Base-by-base conservation (phyloP, 2,329 filamentous ascomycete genomes). In the Neodidymelliopsis sp. region DNA sequence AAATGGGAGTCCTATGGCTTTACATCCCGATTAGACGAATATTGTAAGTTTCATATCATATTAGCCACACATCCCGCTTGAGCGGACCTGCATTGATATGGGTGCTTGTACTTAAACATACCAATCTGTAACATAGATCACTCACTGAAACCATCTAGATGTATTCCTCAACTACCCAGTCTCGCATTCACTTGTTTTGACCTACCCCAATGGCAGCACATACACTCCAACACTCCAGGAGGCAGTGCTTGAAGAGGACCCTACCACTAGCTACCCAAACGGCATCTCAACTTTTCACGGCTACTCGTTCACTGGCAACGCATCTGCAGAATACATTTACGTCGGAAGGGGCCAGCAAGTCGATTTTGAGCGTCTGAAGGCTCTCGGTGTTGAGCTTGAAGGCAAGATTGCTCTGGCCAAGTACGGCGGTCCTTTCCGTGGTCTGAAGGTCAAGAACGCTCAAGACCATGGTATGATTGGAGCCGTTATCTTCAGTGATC, bases 351-450 rank as follows among this genome's bases (percentile, higher is more conserved):
- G 70, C 11, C 69, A 73, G 43, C 65, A 75, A 42, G 72, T 74
- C n/a, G 77, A 80, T 44, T 79, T 78, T 35, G 66, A 77, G n/a
- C 68, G 74, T 12, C 62, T 77, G 6, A 38, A 66, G 12, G 70
- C 67, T 22, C 62, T 77, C 6, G 75, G 75, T 20, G 72, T 79
- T 11, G 57, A 73, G 16, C 67, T 79, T 2, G 69, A 78, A 49
- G 77, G 77, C 41, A 79, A 79, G 55, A 78, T 79, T 49, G 77
- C 76, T 2, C 54, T 79, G n/a, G 71, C 75, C 16, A 74, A 73
- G 49, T 79, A 78, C 42, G 74, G 75, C 15, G 74, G 75, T 2
- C 72, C 74, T 1, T 77, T 77, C 60, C 69, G 77, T 41, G 77
- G 76, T 2, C 61, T 79, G 18, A 79, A 79, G 49, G 76, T 79